Evolutionary conservation across 1,284 basidiomycete genomes (phyloP), one percentile per base, ranked within the genome.

Genomic region (Cryptococcus wingfieldii): DNA sequence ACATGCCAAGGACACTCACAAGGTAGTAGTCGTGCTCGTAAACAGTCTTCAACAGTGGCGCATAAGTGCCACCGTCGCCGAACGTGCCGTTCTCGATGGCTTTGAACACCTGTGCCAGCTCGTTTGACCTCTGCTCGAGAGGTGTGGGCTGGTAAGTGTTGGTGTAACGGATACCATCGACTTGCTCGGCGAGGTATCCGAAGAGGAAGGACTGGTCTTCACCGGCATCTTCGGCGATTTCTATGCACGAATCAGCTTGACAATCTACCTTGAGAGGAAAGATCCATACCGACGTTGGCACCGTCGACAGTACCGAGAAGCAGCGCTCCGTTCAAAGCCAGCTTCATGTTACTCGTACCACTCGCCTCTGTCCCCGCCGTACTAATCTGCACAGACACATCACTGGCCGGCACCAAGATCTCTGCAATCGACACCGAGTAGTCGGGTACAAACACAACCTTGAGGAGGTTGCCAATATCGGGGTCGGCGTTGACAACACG

Each of bases 381-480:
- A 37, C 87, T 90, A 75, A 96, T 95, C 75, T 95, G 93, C 70
- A 94, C 89, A 60, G 84, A 87, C 77, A 95, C 88, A 71, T 95
- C 91, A 18, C 87, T 87, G 6, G 93, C 89, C 16, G 92, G 93
- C 61, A 94, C 91, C 66, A 96, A 81, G 42, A 95, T 80, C 74
- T 96, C 92, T 2, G 91, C 91, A 51, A 93, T 79, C 14, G 90
- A 91, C 46, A 94, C 79, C 50, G 71, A 69, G 77, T 94, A 93
- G 74, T 94, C 90, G 0, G 79, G 77, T 13, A 80, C 81, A 84
- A 93, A 93, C 78, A 86, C 88, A 57, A 94, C 81, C 52, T 84
- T 84, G 61, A 95, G 84, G 61, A 87, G 83, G 60, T 90, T 81
- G 65, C 87, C 88, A 18, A 90, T 88, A 54, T 95, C 91, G 0